phyloP scores from a whole-genome alignment of 306 rosid species.

The Carpinus viminea region DNA sequence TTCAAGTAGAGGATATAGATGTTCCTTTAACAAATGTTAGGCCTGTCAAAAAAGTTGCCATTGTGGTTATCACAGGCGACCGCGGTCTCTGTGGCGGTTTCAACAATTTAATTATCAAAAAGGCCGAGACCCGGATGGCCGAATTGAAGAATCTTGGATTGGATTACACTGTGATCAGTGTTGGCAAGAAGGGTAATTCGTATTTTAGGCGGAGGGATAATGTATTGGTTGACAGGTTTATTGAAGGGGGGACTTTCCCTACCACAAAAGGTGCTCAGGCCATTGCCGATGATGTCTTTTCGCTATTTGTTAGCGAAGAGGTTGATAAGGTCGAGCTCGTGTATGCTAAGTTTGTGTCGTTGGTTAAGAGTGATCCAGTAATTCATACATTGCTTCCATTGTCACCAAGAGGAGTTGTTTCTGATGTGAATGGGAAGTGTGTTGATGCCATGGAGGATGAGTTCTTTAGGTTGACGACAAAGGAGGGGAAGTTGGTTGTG shows the following conservation, averaged over 20 bases:
- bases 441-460: constrained; percentile 65
- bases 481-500: constrained; percentile 61
- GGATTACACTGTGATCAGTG: constrained; percentile 54
- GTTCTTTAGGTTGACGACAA: constrained; percentile 65
- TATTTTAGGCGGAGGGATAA: constrained; percentile 40
- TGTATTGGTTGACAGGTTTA: constrained; percentile 45
- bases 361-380: constrained; percentile 64
- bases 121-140: constrained; percentile 44
- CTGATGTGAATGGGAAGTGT: constrained; percentile 54
- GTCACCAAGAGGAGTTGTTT: constrained; percentile 43
- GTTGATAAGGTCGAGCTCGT: constrained; percentile 83
- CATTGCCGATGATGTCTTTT: constrained; percentile 75
- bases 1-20: constrained; percentile 50
- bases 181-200: constrained; percentile 71
- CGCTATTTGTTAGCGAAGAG: constrained; percentile 67
- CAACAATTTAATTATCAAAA: constrained; percentile 50
- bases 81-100: constrained; percentile 79
- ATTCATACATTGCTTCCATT: constrained; percentile 70
- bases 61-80: constrained; percentile 63
- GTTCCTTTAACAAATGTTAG: constrained; percentile 48
- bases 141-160: constrained; percentile 52
- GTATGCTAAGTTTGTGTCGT: constrained; percentile 60
- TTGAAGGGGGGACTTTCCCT: constrained; percentile 48
- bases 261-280: constrained; percentile 64
- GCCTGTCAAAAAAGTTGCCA: constrained; percentile 54